Percentiles rank a stretch among this genome's conserved stretches.
Evolutionary conservation across 2,329 filamentous ascomycete species (phyloP).

Genomic region (Xylariaceae sp.): DNA sequence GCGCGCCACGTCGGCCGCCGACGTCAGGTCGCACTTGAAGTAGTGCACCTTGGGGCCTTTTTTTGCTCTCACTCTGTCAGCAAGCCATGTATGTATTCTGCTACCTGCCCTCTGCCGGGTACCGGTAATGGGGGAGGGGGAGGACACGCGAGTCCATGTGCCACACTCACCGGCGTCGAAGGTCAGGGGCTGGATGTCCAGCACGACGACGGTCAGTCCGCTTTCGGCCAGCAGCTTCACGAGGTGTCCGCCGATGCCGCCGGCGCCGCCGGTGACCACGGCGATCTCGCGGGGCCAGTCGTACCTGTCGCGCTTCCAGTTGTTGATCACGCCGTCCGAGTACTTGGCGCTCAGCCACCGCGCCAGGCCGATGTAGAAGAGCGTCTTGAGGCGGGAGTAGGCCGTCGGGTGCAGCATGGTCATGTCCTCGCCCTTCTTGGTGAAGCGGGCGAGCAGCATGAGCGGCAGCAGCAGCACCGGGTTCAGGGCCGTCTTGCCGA

Average conservation of each 20-base stretch:
- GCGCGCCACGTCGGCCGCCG: slow-evolving; percentile 37
- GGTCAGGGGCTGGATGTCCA: slow-evolving; percentile 54
- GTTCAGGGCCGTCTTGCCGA: slow-evolving; percentile 56
- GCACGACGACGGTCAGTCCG: slow-evolving; percentile 60
- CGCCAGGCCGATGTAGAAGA: slow-evolving; percentile 45
- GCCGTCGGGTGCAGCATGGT: slow-evolving; percentile 43
- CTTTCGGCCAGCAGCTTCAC: slow-evolving; percentile 57
- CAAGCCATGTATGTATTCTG: too few relatives aligned
- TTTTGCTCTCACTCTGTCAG: too few relatives aligned
- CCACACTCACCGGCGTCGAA: slow-evolving; percentile 18
- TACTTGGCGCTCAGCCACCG: slow-evolving; percentile 42
- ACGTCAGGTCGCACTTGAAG: slow-evolving; percentile 64
- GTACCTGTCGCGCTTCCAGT: slow-evolving; percentile 46
- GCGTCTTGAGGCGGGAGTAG: slow-evolving; percentile 43
- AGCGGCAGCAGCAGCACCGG: slow-evolving; percentile 57
- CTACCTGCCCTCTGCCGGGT: too few relatives aligned
- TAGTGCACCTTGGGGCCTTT: slow-evolving; percentile 54
- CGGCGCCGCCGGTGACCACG: slow-evolving; percentile 66
- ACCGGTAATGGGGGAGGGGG: not conserved
- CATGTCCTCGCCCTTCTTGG: slow-evolving; percentile 51
- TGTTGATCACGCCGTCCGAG: slow-evolving; percentile 40
- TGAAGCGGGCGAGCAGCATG: slow-evolving; percentile 55
- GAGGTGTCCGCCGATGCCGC: slow-evolving; percentile 63
- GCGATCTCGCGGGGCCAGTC: slow-evolving; percentile 64
- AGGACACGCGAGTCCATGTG: not conserved